phyloP scores from a whole-genome alignment of 2,329 filamentous ascomycete genomes.

The Aspergillus oerlinghausenensis region DNA sequence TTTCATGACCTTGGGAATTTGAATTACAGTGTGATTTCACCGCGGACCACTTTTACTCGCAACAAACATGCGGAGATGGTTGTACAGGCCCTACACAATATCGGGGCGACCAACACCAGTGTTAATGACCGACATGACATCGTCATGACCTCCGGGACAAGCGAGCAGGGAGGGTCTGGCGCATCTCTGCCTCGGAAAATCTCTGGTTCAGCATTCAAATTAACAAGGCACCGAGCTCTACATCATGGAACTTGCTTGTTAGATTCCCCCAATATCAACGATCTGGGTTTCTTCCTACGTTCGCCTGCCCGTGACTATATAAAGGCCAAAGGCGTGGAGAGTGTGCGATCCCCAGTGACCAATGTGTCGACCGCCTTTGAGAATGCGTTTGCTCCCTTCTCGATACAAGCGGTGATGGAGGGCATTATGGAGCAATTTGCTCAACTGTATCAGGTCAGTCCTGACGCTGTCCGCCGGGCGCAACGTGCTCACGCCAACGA shows the following conservation, averaged over 20 bases:
- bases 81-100: constrained; percentile 65
- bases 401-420: constrained; percentile 44
- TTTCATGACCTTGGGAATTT: constrained; percentile 92
- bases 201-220: constrained; percentile 91
- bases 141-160: constrained; percentile 57
- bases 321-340: constrained; percentile 80
- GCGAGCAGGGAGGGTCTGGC: constrained; percentile 16
- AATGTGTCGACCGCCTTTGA: constrained; percentile 63
- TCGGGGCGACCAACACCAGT: constrained; percentile 50
- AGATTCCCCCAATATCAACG: constrained; percentile 65
- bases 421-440: constrained; percentile 64
- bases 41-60: constrained; percentile 69
- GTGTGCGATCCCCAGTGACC: constrained; percentile 76
- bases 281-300: constrained; percentile 65
- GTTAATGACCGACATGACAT: constrained; percentile 95
- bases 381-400: constrained; percentile 43
- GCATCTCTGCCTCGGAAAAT: constrained; percentile 62
- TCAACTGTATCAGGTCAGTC: constrained; percentile 55
- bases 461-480: constrained; percentile 30
- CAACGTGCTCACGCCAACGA: constrained; percentile 31
- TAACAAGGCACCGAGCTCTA: constrained; percentile 73
- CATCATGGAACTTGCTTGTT: constrained; percentile 93
- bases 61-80: constrained; percentile 91
- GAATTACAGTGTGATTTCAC: constrained; percentile 90
- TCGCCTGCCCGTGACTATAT: constrained; percentile 76